These are phyloP conservation scores for Blakeslea trispora DNA, from an alignment of 371 early-diverging fungal genomes.

Conservation along the genomic window DNA sequence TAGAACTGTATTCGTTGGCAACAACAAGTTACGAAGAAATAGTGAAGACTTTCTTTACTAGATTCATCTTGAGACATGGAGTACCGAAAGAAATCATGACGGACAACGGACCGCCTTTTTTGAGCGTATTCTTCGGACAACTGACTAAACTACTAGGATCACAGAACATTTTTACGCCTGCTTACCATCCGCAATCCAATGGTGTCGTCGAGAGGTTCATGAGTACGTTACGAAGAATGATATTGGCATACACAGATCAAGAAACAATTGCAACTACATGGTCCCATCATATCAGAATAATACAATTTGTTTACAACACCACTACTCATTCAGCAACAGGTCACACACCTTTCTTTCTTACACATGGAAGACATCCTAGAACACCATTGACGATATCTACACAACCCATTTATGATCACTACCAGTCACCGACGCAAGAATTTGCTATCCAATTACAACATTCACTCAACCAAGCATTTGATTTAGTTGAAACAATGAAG, in stretches of 20 bases:
- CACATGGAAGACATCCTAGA: constrained; percentile 12
- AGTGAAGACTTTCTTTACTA: neutral
- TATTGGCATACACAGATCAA: constrained; percentile 1
- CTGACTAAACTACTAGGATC: neutral
- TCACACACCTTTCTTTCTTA: constrained; percentile 12
- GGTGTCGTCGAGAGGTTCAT: constrained; percentile 9
- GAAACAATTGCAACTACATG: neutral
- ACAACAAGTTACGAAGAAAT: neutral
- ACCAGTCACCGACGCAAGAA: constrained; percentile 3
- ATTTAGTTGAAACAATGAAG: constrained; percentile 1
- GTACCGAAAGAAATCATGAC: neutral
- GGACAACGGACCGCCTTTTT: constrained; percentile 8
- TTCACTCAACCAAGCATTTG: constrained; percentile 4
- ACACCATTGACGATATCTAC: constrained; percentile 1
- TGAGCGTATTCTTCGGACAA: neutral
- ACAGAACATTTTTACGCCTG: constrained; percentile 5
- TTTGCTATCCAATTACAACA: constrained; percentile 6
- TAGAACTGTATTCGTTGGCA: neutral
- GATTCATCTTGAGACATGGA: constrained; percentile 1
- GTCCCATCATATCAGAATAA: constrained; percentile 1
- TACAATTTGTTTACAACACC: constrained; percentile 10
- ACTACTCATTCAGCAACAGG: constrained; percentile 1
- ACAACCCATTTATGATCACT: constrained; percentile 1
- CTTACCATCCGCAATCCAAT: constrained; percentile 15
- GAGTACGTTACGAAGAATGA: constrained; percentile 3